phyloP scores from a whole-genome alignment of 345 rosid species.

The Lepidium africanum region DNA sequence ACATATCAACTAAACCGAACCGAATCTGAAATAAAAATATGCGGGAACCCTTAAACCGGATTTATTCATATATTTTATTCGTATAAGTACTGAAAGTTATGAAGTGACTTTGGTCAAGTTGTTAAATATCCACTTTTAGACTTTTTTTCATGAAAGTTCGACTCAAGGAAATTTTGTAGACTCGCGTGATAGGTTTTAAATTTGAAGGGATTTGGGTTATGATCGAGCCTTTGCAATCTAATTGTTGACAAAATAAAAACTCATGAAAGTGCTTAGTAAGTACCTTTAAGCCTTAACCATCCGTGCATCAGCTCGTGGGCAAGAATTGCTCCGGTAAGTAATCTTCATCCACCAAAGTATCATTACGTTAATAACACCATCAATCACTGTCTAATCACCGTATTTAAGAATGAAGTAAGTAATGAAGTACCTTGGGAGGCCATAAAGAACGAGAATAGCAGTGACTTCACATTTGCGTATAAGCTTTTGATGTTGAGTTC shows the following conservation, averaged over 20 bases:
- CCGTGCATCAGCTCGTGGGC: constrained; percentile 95
- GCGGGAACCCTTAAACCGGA: too few relatives aligned
- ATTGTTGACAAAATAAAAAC: too few relatives aligned
- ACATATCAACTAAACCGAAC: neutral
- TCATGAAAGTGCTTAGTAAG: neutral
- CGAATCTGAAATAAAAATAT: neutral
- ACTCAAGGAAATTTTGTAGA: too few relatives aligned
- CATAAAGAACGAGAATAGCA: constrained; percentile 91
- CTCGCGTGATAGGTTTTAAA: too few relatives aligned
- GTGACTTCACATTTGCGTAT: constrained; percentile 86
- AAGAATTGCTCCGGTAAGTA: constrained; percentile 91
- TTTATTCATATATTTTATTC: too few relatives aligned
- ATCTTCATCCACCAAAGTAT: constrained; percentile 38
- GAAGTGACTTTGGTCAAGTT: too few relatives aligned
- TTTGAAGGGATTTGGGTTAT: too few relatives aligned
- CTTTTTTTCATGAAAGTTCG: too few relatives aligned
- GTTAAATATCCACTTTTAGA: too few relatives aligned
- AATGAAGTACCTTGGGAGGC: constrained; percentile 70
- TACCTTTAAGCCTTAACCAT: constrained; percentile 91
- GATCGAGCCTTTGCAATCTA: too few relatives aligned
- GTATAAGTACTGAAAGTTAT: too few relatives aligned
- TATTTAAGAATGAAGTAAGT: neutral
- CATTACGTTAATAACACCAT: neutral
- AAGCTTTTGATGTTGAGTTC: constrained; percentile 72
- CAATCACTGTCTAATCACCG: neutral